Conservation (phyloP, 306 rosid genomes). For the Adenanthera pavonina region DNA sequence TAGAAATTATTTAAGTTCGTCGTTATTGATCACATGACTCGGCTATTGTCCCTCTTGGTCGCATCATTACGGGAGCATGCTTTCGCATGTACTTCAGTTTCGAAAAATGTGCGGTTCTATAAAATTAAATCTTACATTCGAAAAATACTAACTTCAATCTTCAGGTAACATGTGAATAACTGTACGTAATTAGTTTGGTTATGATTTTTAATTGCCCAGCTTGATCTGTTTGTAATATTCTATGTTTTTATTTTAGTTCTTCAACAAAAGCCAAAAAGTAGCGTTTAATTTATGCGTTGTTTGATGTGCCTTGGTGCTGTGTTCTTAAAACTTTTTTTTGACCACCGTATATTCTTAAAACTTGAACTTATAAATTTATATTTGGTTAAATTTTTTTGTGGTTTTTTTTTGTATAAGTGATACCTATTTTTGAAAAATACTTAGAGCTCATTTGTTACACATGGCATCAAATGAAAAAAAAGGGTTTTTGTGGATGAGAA, state of each 20-base stretch:
- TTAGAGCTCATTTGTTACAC: too few relatives aligned
- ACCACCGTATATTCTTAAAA: too few relatives aligned
- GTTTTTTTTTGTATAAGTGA: too few relatives aligned
- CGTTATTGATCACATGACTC: constrained; percentile 6
- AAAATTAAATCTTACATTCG: neutral
- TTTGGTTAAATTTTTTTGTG: too few relatives aligned
- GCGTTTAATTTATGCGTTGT: too few relatives aligned
- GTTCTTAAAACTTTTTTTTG: too few relatives aligned
- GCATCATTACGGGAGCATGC: neutral
- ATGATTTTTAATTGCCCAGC: neutral
- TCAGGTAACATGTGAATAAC: neutral
- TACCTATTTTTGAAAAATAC: too few relatives aligned
- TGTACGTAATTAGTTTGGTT: neutral
- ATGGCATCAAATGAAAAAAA: too few relatives aligned
- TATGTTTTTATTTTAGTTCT: neutral
- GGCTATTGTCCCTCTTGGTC: neutral
- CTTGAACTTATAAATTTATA: too few relatives aligned
- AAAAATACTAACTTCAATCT: neutral
- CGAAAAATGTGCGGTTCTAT: neutral
- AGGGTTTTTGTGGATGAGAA: too few relatives aligned
- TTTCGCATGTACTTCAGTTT: neutral
- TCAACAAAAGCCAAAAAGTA: neutral
- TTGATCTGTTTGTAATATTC: neutral
- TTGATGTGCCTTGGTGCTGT: too few relatives aligned
- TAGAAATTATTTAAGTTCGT: neutral